Conservation (phyloP, 306 rosid genomes). For the Lathyrus oleraceus region DNA sequence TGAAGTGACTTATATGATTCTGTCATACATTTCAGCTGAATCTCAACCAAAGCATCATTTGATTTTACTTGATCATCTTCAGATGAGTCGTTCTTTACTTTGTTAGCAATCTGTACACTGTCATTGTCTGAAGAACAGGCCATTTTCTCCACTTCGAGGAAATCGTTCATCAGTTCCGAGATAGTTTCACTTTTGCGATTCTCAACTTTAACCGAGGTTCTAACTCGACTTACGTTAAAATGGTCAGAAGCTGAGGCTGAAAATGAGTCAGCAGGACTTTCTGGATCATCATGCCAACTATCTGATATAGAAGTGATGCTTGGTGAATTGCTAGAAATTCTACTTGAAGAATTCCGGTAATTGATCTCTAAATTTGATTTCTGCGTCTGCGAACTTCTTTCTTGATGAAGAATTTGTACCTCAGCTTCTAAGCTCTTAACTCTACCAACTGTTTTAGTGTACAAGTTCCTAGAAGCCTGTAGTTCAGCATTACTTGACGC, state of each 20-base stretch:
- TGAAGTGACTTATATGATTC: conserved; percentile 86
- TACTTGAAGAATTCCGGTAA: conserved; percentile 51
- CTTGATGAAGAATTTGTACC: conserved; percentile 50
- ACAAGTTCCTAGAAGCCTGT: conserved; percentile 71
- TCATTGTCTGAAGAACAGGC: conserved; percentile 65
- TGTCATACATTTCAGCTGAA: conserved; percentile 90
- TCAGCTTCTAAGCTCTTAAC: conserved; percentile 76
- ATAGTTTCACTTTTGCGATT: conserved; percentile 53
- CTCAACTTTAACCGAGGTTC: conserved; percentile 49
- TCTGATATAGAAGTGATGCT: conserved; percentile 74
- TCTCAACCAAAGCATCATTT: conserved; percentile 52
- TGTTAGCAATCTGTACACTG: conserved; percentile 33
- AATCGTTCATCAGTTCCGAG: conserved; percentile 86
- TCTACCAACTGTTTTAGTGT: conserved; percentile 63
- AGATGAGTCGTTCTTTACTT: background rate
- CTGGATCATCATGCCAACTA: conserved; percentile 67
- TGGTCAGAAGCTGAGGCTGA: conserved; percentile 52
- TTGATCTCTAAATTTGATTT: conserved; percentile 55
- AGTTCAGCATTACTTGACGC: conserved; percentile 80
- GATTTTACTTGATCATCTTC: conserved; percentile 2
- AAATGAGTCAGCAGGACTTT: conserved; percentile 67
- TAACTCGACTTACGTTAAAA: conserved; percentile 50
- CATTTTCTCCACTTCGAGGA: conserved; percentile 92
- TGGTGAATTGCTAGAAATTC: conserved; percentile 61
- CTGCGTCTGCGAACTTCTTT: conserved; percentile 61